Evolutionary conservation across 1,284 basidiomycete species (phyloP), one percentile per base, ranked within the genome.

Genomic region (Sporisorium sorghi): DNA sequence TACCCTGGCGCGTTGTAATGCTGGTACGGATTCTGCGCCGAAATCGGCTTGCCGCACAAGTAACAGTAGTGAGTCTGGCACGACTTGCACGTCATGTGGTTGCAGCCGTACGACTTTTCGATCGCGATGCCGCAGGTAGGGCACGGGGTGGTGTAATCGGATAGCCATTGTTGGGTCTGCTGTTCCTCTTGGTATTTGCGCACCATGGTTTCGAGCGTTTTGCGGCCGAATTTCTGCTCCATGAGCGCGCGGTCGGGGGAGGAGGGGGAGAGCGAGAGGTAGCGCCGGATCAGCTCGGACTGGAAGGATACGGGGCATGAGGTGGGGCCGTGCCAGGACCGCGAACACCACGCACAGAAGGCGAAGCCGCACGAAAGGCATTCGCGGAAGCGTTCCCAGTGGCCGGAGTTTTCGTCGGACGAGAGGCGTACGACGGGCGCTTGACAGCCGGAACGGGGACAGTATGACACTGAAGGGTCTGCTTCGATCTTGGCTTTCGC

Each of bases 41-140:
- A 60, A 21, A 77, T 67, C 0, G 60, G 30, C 52, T 74, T 66
- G n/a, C 72, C 72, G 57, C 76, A 77, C 19, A 77, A 53, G 21
- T 74, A 74, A 51, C 76, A 77, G 48, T 73, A 77, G 43, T 77
- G 76, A 46, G 72, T 70, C 46, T 57, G 46, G 35, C 76, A 77
- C 33, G 57, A 50, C n/a, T 61, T 70, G 57, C 76, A 77, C 2
- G 72, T 77, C 68, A 77, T 74, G 46, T 77, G 76, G 47, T 77
- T 77, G 49, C 76, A 77, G 3, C 76, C 76, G 30, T 66, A 68
- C n/a, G 58, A 59, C 51, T 74, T 77, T 47, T 74, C 76, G 19
- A 74, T 71, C 6, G 65, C 60, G 17, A 71, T 66, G 8, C 61
- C 50, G 47, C 76, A 77, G 0, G 64, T 63, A n/a, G 76, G 76